Evolutionary conservation across 805 yeast species (phyloP).

Genomic region (Pichia deserticola): DNA sequence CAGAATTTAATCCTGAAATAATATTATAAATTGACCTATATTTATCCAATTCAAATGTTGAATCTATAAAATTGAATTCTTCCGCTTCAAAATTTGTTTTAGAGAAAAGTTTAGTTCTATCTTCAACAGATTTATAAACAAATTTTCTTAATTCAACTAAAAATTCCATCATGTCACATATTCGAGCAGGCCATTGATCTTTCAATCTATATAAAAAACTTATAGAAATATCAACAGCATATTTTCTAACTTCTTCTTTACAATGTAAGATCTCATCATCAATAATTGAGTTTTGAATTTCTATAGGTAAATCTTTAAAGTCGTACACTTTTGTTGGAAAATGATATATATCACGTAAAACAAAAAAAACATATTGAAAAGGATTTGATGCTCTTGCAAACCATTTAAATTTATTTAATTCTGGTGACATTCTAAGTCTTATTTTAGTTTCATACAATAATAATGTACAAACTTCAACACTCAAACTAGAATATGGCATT

Average conservation of each 20-base stretch:
- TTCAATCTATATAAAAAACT: background rate
- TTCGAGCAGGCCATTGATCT: constrained; percentile 3
- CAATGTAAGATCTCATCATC: constrained; percentile 6
- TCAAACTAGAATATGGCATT: constrained; percentile 3
- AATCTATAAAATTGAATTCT: background rate
- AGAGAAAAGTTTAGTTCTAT: background rate
- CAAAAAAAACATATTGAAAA: constrained; percentile 11
- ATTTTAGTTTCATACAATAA: constrained; percentile 9
- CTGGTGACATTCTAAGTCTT: constrained; percentile 4
- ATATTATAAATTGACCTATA: background rate
- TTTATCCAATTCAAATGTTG: constrained; percentile 1
- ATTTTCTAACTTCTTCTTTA: constrained; percentile 9
- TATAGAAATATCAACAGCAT: constrained; percentile 7
- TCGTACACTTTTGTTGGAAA: constrained; percentile 9
- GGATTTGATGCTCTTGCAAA: constrained; percentile 12
- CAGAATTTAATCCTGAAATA: background rate
- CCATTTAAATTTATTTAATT: constrained; percentile 10
- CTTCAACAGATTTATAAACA: constrained; percentile 5
- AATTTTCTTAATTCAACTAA: constrained; percentile 6
- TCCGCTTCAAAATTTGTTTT: background rate
- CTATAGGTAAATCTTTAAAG: constrained; percentile 7
- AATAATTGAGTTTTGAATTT: constrained; percentile 6
- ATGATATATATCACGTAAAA: constrained; percentile 9
- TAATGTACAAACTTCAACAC: constrained; percentile 7
- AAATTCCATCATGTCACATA: constrained; percentile 8